These are phyloP conservation scores for Vaccinium vitisidaea DNA, from an alignment of 148 eudicot genomes.

Conservation along the genomic window DNA sequence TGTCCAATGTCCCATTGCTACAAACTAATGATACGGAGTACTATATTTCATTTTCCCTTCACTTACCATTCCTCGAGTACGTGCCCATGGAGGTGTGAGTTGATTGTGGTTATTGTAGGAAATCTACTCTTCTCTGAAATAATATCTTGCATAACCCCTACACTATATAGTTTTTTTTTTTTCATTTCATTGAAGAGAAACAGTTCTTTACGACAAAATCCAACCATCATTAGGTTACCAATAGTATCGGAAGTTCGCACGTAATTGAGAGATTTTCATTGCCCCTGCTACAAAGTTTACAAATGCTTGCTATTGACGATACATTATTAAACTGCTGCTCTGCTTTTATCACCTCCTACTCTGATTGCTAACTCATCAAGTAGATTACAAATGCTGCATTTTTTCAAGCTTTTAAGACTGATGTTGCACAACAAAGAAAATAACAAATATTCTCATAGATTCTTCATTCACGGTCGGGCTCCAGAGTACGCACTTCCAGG, in stretches of 20 bases:
- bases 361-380: background rate
- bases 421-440: background rate
- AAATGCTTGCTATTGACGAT: background rate
- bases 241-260: background rate
- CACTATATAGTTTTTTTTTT: too few relatives aligned
- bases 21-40: background rate
- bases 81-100: too few relatives aligned
- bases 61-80: background rate
- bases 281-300: background rate
- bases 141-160: too few relatives aligned
- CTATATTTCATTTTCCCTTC: background rate
- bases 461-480: slow-evolving; percentile 13
- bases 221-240: background rate
- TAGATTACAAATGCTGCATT: background rate
- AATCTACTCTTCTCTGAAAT: too few relatives aligned
- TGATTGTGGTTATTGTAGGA: too few relatives aligned
- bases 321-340: background rate
- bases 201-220: too few relatives aligned
- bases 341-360: background rate
- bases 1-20: background rate
- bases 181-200: too few relatives aligned
- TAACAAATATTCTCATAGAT: background rate
- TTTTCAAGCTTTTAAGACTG: too few relatives aligned
- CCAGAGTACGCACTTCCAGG: slow-evolving; percentile 76
- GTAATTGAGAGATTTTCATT: background rate